Evolutionary conservation across 768 basidiomycete species (phyloP), one percentile per base, ranked within the genome.

Genomic region (Gautieria morchelliformis): DNA sequence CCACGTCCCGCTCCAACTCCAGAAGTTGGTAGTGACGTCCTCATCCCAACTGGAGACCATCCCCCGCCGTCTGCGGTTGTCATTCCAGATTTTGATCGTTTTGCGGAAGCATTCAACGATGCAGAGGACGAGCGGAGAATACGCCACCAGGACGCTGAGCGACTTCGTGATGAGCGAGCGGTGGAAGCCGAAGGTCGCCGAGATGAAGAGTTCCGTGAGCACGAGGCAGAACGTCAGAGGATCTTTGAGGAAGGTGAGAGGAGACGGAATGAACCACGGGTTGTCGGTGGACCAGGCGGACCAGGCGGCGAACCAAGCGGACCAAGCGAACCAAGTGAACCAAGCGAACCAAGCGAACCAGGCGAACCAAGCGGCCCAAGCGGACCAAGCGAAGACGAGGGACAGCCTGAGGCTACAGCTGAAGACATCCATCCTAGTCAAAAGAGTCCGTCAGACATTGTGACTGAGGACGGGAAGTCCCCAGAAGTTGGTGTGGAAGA

Each of bases 191-290:
- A 91, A 63, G 76, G 80, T 24, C 72, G 72, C 47, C 79, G 88
- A 10, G 87, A 90, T 57, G 67, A 66, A 8, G 80, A 83, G 32
- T 89, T 87, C 69, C 76, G 79, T 17, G 70, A 71, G 1, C 78
- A 79, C 58, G 89, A 91, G 67, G 81, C 84, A 11, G 81, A 80
- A 52, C 74, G 87, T 7, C 75, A 86, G 19, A 77, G 71, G 8
- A 66, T 82, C 1, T 89, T 88, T 66, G 63, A 75, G 32, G 81
- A 84, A 1, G 73, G 72, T 41, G 83, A 90, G 63, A 75, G 70
- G 3, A 74, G 79, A 45, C 74, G 88, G 40, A 79, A 80, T 20
- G 68, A 73, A 22, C 85, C 27, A 5, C 27, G 27, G 27, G 27
- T 27, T 27, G 5, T 27, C 27, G 5, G 75, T 76, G 5, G 70